Base-by-base conservation (phyloP, 108 stramenopile genomes). In the Hondaea fermentalgiana region DNA sequence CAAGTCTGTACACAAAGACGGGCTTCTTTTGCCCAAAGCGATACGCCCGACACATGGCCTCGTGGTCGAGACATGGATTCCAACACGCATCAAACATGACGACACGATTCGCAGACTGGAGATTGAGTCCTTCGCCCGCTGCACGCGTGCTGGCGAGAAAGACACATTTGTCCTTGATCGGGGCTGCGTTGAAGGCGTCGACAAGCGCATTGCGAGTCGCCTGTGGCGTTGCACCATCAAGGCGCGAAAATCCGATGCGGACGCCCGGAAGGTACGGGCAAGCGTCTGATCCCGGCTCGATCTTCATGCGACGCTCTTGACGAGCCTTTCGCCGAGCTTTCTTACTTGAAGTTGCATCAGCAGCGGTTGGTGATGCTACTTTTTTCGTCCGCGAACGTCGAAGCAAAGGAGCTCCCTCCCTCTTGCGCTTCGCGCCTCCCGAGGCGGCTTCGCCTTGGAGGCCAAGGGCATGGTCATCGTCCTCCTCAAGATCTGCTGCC, bases 31-130 rank as follows among this genome's bases (percentile, higher is more conserved):
- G 93, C 42, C 93, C 93, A 16, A 93, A 89, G 17, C 93, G 93
- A 28, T 93, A 92, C 44, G 92, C 92, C 49, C 93, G 92, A 71
- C 92, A 91, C 92, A 93, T 93, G 8, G 93, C 93, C 89, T 93
- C 90, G 17, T 59, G 87, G 28, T 90, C 89, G 5, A 87, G 25
- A 35, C 60, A 87, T 4, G 89, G 89, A 58, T 87, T 90, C 87
- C 83, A 90, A 58, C 87, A 60, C 6, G 59, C 87, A 43, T 90
- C 89, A 17, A 87, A 90, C 44, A 90, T 83, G 87, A 90, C 87
- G 5, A 90, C 89, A 5, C 60, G 45, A 23, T 59, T 28, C 5
- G 89, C 89, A 57, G 53, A 44, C 53, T 59, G 58, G 5, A 90
- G 29, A 60, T 90, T 90, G 16, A 90, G n/a, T 8, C 89, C 89